phyloP scores from a whole-genome alignment of 768 basidiomycete genomes.

The Lactarius akahatsu region DNA sequence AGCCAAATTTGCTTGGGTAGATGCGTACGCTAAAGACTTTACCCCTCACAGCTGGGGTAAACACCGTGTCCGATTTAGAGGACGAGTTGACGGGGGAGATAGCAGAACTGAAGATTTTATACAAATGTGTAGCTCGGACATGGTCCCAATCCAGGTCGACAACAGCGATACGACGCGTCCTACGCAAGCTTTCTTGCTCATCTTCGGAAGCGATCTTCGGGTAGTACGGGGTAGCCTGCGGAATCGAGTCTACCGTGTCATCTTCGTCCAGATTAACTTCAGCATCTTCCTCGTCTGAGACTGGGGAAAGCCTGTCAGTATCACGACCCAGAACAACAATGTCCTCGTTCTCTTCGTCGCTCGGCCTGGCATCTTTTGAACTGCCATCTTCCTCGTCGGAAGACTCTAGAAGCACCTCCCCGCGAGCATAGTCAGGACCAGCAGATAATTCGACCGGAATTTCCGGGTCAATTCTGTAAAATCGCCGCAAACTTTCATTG shows the following conservation, averaged over 20 bases:
- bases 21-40: conserved; percentile 74
- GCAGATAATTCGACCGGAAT: conserved; percentile 39
- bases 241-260: conserved; percentile 66
- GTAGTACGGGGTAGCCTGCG: conserved; percentile 70
- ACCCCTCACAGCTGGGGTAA: conserved; percentile 50
- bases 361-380: conserved; percentile 33
- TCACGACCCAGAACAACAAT: conserved; percentile 53
- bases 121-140: conserved; percentile 84
- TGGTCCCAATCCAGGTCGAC: conserved; percentile 99
- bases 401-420: conserved; percentile 82
- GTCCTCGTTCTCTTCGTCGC: conserved; percentile 49
- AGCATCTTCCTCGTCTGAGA: conserved; percentile 42
- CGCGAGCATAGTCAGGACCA: conserved; percentile 83
- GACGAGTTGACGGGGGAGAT: conserved; percentile 58
- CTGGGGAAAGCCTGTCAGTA: conserved; percentile 43
- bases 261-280: conserved; percentile 84
- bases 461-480: conserved; percentile 69
- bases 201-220: conserved; percentile 40
- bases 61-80: conserved; percentile 29
- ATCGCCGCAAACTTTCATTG: conserved; percentile 71
- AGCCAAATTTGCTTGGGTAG: conserved; percentile 94
- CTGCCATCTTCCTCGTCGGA: conserved; percentile 67
- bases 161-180: conserved; percentile 74
- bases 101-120: conserved; percentile 88
- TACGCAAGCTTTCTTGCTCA: conserved; percentile 40